Evolutionary conservation across 2,329 filamentous ascomycete genomes (phyloP), one percentile per base, ranked within the genome.

Genomic region (Diaporthe citri): DNA sequence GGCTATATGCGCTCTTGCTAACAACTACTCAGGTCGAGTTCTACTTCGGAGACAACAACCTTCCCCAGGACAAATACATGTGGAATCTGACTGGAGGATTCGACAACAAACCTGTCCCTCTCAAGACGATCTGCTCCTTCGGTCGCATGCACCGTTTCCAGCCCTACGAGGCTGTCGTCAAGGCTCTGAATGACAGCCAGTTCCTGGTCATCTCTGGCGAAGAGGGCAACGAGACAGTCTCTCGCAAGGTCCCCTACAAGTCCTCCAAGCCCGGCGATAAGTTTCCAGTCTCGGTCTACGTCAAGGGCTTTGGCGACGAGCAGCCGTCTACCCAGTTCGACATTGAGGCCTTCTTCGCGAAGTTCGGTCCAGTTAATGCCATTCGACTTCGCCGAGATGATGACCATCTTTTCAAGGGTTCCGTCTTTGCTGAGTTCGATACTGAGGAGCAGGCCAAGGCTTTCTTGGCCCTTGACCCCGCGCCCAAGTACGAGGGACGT

Each of bases 71-170:
- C 85, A 94, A 95, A 83, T 97, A 95, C 87, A 90, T 99, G 79
- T 94, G 95, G 87, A 88, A 91, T 77, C 88, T 92, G 80, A 94
- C 95, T 73, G 93, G 92, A 52, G 96, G 96, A 74, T 88, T 90
- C 78, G 89, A 93, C 80, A 98, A 98, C 88, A 93, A 94, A 83
- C 90, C 96, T 57, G 92, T 99, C 51, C 87, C 92, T 31, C 88
- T 99, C 79, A 92, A 92, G 81, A 90, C 92, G 76, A 91, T 99
- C 78, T 91, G 93, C 88, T 92, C 87, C 70, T 99, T 99, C 90
- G 96, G 96, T 87, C 95, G 97, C 83, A 99, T 99, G 97, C 93
- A 92, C 79, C 94, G 93, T 80, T 99, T 98, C 90, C 92, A 97
- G 86, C 95, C 95, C 56, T 96, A 95, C 87, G 92, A 90, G 73